Percentiles rank a stretch among this genome's conserved stretches.
These are phyloP conservation scores for Boletus sp. DNA, from an alignment of 768 basidiomycete genomes.

Conservation along the genomic window DNA sequence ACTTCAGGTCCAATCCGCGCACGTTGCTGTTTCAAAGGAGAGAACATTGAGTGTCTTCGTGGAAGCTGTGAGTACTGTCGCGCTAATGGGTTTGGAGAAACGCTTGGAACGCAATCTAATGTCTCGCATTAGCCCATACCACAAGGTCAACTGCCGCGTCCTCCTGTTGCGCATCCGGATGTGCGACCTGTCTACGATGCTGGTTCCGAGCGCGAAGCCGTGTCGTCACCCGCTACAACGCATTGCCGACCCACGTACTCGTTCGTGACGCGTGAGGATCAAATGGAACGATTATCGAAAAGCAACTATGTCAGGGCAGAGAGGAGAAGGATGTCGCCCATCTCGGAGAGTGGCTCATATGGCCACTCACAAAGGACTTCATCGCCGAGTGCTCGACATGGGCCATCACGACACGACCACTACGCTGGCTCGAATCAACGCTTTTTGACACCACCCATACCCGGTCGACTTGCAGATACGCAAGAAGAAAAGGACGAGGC, in stretches of 20 bases:
- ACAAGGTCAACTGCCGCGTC: conserved; percentile 28
- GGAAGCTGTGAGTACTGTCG: conserved; percentile 46
- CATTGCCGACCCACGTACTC: conserved; percentile 5
- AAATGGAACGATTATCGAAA: conserved; percentile 26
- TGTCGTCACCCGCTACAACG: conserved; percentile 3
- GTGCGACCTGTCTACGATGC: conserved; percentile 8
- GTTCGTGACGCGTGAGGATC: conserved; percentile 25
- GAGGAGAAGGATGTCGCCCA: conserved; percentile 9
- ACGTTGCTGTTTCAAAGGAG: conserved; percentile 51
- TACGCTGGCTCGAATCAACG: conserved; percentile 2
- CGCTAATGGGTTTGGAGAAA: not conserved
- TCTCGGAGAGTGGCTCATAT: conserved; percentile 18
- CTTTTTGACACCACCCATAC: conserved; percentile 22
- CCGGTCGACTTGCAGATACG: conserved; percentile 31
- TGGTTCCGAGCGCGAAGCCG: conserved; percentile 19
- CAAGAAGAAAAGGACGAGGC: conserved; percentile 40
- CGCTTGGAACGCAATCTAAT: conserved; percentile 5
- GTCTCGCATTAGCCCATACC: conserved; percentile 19
- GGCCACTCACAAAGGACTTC: conserved; percentile 12
- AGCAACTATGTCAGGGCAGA: conserved; percentile 15
- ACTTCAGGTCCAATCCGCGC: conserved; percentile 50
- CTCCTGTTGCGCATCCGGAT: conserved; percentile 9
- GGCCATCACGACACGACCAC: not conserved
- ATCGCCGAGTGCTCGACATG: conserved; percentile 6
- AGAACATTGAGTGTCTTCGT: conserved; percentile 57